These are phyloP conservation scores for Coemansia sp. DNA, from an alignment of 192 early-diverging fungal species.

Conservation along the genomic window DNA sequence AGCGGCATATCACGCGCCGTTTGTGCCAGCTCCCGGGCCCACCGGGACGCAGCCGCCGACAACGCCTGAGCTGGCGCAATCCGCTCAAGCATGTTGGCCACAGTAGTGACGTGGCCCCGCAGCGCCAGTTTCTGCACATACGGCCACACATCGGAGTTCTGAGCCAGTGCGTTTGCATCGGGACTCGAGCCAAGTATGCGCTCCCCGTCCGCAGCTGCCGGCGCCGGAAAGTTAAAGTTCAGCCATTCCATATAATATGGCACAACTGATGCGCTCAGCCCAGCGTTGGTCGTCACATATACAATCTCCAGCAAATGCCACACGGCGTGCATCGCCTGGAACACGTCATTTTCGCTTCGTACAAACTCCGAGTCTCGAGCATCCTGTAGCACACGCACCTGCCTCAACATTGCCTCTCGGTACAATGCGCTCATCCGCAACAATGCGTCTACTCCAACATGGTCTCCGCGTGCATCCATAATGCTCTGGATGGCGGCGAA, in stretches of 20 bases:
- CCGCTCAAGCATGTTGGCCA: conserved; percentile 35
- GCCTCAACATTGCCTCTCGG: conserved; percentile 47
- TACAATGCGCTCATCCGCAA: conserved; percentile 42
- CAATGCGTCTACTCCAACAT: conserved; percentile 15
- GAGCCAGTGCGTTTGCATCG: conserved; percentile 17
- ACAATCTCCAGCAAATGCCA: conserved; percentile 55
- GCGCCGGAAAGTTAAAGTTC: conserved; percentile 50
- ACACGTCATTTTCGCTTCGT: conserved; percentile 17
- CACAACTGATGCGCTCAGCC: conserved; percentile 28
- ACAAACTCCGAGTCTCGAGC: conserved; percentile 17
- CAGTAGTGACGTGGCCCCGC: conserved; percentile 33
- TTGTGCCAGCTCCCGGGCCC: conserved; percentile 30
- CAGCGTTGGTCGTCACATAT: conserved; percentile 31
- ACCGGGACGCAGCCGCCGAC: conserved; percentile 20
- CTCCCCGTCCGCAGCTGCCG: conserved; percentile 29
- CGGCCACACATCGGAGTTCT: conserved; percentile 25
- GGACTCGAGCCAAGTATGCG: conserved; percentile 8
- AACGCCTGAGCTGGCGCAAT: conserved; percentile 14
- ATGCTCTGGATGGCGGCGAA: conserved; percentile 38
- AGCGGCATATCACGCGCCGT: conserved; percentile 36
- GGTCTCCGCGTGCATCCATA: conserved; percentile 9
- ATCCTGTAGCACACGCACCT: conserved; percentile 36
- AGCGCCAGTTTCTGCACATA: conserved; percentile 36
- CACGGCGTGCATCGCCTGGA: conserved; percentile 46
- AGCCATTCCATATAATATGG: conserved; percentile 48